Base-by-base conservation (phyloP, 805 yeast species). In the Hanseniaspora jakobsenii region DNA sequence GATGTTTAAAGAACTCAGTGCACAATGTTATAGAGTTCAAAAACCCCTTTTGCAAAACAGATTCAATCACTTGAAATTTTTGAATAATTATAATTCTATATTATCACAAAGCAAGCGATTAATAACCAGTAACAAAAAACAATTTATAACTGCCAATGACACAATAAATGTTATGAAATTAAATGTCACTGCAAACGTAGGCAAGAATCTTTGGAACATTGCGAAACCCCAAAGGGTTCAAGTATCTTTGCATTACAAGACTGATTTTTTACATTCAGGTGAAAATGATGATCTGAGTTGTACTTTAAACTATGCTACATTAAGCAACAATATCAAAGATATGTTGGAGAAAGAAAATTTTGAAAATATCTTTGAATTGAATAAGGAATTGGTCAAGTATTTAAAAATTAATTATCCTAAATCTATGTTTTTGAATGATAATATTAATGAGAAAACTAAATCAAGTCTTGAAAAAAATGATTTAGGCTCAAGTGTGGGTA, bases 241-340 rank as follows among this genome's bases (percentile, higher is more conserved):
- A 2, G 65, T 83, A 6, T 71, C 81, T 9, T 67, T 82, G 21
- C 66, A 69, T 35, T 69, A 83, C 49, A 64, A 64, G 27, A 81
- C 94, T 0, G 75, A 77, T 53, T 80, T 87, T 54, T 66, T 71
- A 19, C 65, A 71, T 45, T 87, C 95, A n/a, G 76, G 89, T n/a
- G 61, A 63, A 10, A 73, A 78, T 0, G 97, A 89, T 61, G 89
- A 87, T 55, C 67, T 89, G 52, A 72, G 75, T 48, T 75, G 81
- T 54, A 81, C 95, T 4, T 71, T 89, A 50, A 89, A 89, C 61
- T 89, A 89, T 60, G 96, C 95, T 2, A 86, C 77, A 4, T 70
- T 89, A 4, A 75, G 89, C 3, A 67, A 84, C 40, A 73, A 74
- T 32, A 63, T 89, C n/a, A 59, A 18, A 72, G 31, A 65, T 67